Percentiles rank a stretch among this genome's conserved stretches.
phyloP scores from a whole-genome alignment of 352 stramenopile species.

The Poterioochromonas sp. region DNA sequence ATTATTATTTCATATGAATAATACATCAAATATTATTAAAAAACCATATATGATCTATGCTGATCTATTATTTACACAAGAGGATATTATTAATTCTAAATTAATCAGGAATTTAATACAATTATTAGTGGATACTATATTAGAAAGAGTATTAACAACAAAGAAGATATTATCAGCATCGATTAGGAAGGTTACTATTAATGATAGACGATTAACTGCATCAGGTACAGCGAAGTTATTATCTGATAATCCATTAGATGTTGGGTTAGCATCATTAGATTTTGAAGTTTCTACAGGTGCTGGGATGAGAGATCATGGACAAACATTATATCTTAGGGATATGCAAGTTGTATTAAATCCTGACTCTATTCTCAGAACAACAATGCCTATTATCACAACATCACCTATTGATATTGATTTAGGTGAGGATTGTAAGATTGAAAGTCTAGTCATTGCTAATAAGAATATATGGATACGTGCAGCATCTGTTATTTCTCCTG shows the following conservation, averaged over 20 bases:
- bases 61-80: not conserved
- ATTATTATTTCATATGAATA: not conserved
- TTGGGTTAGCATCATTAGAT: not conserved
- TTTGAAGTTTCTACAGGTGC: not conserved
- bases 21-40: not conserved
- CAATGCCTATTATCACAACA: not conserved
- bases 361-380: not conserved
- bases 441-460: not conserved
- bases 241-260: not conserved
- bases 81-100: not conserved
- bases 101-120: not conserved
- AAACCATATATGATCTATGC: not conserved
- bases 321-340: not conserved
- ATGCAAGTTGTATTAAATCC: not conserved
- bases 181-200: not conserved
- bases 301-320: not conserved
- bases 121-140: not conserved
- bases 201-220: not conserved
- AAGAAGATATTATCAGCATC: not conserved
- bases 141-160: not conserved
- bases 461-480: constrained; percentile 13
- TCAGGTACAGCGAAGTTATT: not conserved
- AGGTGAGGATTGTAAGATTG: constrained; percentile 2
- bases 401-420: not conserved
- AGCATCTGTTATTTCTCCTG: not conserved